Base-by-base conservation (phyloP, 805 yeast species). In the Sugiyamaella smithiae region DNA sequence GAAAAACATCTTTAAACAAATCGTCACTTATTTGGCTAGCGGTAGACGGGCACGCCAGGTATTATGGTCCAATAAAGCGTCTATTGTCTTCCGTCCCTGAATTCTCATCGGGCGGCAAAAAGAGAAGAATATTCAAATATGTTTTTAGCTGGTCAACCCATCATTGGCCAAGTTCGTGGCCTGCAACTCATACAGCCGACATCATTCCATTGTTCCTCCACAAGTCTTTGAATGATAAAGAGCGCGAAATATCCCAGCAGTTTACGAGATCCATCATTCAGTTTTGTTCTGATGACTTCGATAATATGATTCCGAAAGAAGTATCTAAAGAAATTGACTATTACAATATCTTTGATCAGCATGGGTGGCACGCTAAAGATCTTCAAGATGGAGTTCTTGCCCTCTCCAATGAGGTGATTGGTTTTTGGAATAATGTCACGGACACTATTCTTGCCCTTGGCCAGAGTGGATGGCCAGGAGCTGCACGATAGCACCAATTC, bases 161-260 rank as follows among this genome's bases (percentile, higher is more conserved):
- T 24, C 45, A 42, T 20, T 42, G 45, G 45, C 45, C 45, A 25
- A 17, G 5, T 8, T 25, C 12, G 7, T 42, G 45, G 45, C 45
- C 45, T 9, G 45, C 23, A 5, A 42, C 45, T 5, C 45, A 42
- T 23, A 42, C 45, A 5, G 45, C 45, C 7, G 45, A 42, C 17
- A 22, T 42, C 5, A 7, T 42, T 25, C 45, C 45, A 6, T 28
- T 42, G 22, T 42, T 42, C 23, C 22, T 42, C 14, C 45, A 42
- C 25, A 4, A 6, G 7, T 42, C 45, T 5, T 14, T 42, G 8
- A 6, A 7, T 6, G n/a, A 12, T 42, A 19, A 26, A 26, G 29
- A 26, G 9, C 7, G 11, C 7, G 11, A 8, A 8, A 26, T 26
- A 8, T 26, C 29, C 29, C 7, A 11, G 29, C 29, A 26, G 29